phyloP scores from a whole-genome alignment of 495 filamentous ascomycete genomes.

The Ascobolus immersus region DNA sequence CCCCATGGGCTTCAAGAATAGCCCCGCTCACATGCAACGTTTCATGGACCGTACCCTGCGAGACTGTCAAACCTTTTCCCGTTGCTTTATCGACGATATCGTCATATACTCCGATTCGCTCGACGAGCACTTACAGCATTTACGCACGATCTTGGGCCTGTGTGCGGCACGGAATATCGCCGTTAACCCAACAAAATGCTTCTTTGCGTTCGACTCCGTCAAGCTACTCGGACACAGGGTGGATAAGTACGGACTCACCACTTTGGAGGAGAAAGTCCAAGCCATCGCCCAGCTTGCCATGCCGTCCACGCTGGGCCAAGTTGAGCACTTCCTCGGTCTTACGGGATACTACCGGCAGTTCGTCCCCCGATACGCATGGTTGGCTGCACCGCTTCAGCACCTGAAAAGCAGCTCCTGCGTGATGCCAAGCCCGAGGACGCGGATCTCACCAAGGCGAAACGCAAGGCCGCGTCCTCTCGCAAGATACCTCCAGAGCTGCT shows the following conservation, averaged over 20 bases:
- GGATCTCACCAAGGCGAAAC: background rate
- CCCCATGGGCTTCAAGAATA: background rate
- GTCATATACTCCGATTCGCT: background rate
- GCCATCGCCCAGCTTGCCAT: background rate
- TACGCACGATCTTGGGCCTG: background rate
- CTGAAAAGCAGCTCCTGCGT: background rate
- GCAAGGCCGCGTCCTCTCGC: too few species aligned
- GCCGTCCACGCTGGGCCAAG: background rate
- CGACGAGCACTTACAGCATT: background rate
- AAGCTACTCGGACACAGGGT: background rate
- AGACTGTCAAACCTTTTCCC: background rate
- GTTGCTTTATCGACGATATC: conserved; percentile 1
- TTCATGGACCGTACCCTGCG: conserved; percentile 3
- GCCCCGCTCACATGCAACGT: background rate
- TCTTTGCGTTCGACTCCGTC: background rate
- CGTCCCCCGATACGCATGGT: background rate
- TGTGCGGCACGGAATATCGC: background rate
- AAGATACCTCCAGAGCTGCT: too few species aligned
- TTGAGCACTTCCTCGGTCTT: conserved; percentile 1
- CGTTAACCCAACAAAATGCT: background rate
- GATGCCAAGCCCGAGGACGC: too few species aligned
- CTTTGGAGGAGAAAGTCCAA: background rate
- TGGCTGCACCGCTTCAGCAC: background rate
- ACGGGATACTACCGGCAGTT: conserved; percentile 3
- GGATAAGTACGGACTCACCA: background rate